Base-by-base conservation (phyloP, 495 filamentous ascomycete genomes). In the Talaromyces liani region DNA sequence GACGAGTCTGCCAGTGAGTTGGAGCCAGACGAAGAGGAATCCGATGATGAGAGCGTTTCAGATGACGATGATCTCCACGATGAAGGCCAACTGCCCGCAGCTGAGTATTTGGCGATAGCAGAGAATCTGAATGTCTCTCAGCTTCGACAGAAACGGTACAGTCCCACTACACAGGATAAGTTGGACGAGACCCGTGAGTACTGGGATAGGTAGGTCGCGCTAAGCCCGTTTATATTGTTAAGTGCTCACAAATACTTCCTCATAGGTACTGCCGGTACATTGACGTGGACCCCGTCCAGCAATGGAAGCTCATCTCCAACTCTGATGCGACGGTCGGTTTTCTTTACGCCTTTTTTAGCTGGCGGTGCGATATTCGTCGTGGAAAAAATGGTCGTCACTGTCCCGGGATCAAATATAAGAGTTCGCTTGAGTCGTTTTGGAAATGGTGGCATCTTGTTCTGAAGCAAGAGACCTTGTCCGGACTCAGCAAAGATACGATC, bases 301-400 rank as follows among this genome's bases (percentile, higher is more conserved):
- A 59, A 62, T 70, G 65, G 51, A 61, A 57, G 24, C 69, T 58
- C 64, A 59, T 74, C 62, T 73, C 69, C 58, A 62, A 73, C 62
- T 70, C 58, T 24, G 63, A 72, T 62, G 64, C 73, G 63, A 74
- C 65, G 4, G 62, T 75, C 47, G 60, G 60, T 54, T 76, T 74
- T 66, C 67, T 77, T 2, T 65, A 68, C 41, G 65, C 66, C 55
- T 70, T 75, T 65, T 71, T 74, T 39, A 63, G 64, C 65, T 78
- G 64, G 71, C 65, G 64, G 53, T 76, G 65, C 51, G 63, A 75
- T 62, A 33, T 65, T 47, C 66, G 69, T 66, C 65, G 66, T 27
- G 71, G 73, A 33, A 79, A 79, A 65, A 67, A 73, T 22, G 61
- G 63, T 56, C 53, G 55, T 1, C 55, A 60, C 25, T 60, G 53